A percentile compares a stretch with the other conserved stretches of the same genome.
These are phyloP conservation scores for Heteromeles arbutifolia DNA, from an alignment of 306 rosid genomes.

Conservation along the genomic window DNA sequence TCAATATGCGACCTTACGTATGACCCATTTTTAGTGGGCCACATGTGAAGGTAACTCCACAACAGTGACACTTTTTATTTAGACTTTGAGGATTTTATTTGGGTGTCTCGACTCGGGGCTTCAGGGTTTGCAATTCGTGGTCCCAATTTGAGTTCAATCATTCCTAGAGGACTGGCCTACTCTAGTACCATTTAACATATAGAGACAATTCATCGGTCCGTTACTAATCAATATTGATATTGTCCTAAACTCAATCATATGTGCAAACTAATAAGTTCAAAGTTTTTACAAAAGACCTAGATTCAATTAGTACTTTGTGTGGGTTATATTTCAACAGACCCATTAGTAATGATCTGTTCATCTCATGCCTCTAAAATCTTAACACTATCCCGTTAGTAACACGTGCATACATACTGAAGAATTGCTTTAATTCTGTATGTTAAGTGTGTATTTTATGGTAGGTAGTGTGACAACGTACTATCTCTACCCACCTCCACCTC, in stretches of 20 bases:
- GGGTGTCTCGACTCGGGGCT: background rate
- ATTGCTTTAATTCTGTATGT: no score
- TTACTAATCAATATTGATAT: no score
- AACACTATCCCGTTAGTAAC: background rate
- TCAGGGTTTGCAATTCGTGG: background rate
- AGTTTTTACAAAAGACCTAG: background rate
- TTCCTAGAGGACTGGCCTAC: background rate
- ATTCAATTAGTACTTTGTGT: background rate
- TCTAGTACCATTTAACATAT: background rate
- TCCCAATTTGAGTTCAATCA: background rate
- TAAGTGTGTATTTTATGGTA: background rate
- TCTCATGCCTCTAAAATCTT: background rate
- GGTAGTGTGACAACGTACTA: background rate
- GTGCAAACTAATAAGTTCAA: no score
- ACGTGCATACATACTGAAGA: background rate
- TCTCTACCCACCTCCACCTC: background rate
- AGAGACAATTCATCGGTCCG: background rate
- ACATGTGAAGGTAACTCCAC: background rate
- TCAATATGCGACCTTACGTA: background rate
- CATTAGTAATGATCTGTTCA: no score
- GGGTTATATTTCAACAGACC: background rate
- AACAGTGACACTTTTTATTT: background rate
- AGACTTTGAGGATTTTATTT: background rate
- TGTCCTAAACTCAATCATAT: background rate
- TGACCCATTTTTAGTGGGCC: background rate